phyloP scores from a whole-genome alignment of 2,329 filamentous ascomycete genomes.

The Cladobotryum mycophilum region DNA sequence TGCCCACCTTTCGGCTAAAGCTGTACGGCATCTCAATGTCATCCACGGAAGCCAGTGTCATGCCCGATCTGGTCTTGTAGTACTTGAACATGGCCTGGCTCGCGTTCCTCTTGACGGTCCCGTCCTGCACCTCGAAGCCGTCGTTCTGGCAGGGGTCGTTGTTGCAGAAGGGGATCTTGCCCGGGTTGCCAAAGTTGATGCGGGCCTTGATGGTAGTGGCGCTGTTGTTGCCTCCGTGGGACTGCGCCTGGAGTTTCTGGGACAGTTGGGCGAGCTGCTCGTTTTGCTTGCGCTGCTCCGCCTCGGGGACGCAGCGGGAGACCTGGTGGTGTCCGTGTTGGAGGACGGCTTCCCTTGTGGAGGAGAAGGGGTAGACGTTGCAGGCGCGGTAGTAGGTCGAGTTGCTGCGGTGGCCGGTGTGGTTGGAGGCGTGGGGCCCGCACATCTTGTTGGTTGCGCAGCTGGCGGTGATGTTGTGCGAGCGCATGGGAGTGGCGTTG shows the following conservation, averaged over 20 bases:
- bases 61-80: constrained; percentile 15
- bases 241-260: constrained; percentile 1
- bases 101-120: constrained; percentile 8
- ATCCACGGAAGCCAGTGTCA: constrained; percentile 12
- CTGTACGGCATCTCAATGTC: constrained; percentile 6
- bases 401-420: constrained; percentile 13
- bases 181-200: constrained; percentile 17
- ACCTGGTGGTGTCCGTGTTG: constrained; percentile 13
- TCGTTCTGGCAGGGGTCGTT: constrained; percentile 17
- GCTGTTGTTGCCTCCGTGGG: no score
- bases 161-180: constrained; percentile 13
- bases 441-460: constrained; percentile 14
- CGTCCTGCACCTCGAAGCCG: constrained; percentile 15
- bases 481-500: no score
- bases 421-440: constrained; percentile 5
- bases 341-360: constrained; percentile 7
- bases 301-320: constrained; percentile 15
- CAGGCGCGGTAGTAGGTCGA: constrained; percentile 9
- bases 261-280: constrained; percentile 5
- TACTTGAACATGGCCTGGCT: constrained; percentile 14
- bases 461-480: constrained; percentile 8
- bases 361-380: constrained; percentile 17
- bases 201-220: no score
- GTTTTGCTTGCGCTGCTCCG: constrained; percentile 11
- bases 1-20: constrained; percentile 13